Evolutionary conservation across 768 basidiomycete species (phyloP).

Genomic region (Boletus rubescentipes): DNA sequence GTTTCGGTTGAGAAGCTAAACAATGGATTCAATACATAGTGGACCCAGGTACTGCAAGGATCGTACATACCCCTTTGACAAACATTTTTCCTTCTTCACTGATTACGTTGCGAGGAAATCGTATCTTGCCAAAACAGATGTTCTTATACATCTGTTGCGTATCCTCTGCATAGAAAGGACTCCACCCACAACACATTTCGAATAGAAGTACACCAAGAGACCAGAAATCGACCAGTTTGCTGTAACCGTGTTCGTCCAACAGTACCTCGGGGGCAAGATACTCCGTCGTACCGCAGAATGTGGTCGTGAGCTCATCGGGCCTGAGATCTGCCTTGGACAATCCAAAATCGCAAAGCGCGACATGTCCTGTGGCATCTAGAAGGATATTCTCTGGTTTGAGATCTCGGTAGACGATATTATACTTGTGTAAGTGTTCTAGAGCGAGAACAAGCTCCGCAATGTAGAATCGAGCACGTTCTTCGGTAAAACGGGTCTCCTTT

Average conservation of each 20-base stretch:
- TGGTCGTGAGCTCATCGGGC: slow-evolving; percentile 94
- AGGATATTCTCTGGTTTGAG: slow-evolving; percentile 99
- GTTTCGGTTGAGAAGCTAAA: slow-evolving; percentile 93
- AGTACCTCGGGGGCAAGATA: slow-evolving; percentile 99
- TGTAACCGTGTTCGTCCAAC: slow-evolving; percentile 96
- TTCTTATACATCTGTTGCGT: slow-evolving; percentile 99
- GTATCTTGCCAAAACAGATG: slow-evolving; percentile 97
- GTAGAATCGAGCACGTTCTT: slow-evolving; percentile 94
- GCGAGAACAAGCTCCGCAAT: slow-evolving; percentile 95
- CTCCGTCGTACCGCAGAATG: slow-evolving; percentile 98
- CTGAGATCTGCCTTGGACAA: slow-evolving; percentile 94
- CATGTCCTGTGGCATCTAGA: slow-evolving; percentile 96
- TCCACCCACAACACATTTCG: slow-evolving; percentile 99
- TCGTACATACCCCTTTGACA: slow-evolving; percentile 85
- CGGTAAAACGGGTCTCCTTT: slow-evolving; percentile 89
- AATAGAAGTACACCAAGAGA: slow-evolving; percentile 92
- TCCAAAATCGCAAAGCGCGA: slow-evolving; percentile 98
- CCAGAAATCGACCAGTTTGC: slow-evolving; percentile 99
- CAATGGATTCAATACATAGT: slow-evolving; percentile 14
- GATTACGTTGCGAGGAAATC: slow-evolving; percentile 96
- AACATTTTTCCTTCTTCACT: slow-evolving; percentile 98
- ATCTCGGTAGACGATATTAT: slow-evolving; percentile 94
- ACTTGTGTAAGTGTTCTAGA: slow-evolving; percentile 96
- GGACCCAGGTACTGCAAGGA: slow-evolving; percentile 7
- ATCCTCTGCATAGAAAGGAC: slow-evolving; percentile 98